Conservation (phyloP, 257 asterid species). For the Solanum paucissectum region DNA sequence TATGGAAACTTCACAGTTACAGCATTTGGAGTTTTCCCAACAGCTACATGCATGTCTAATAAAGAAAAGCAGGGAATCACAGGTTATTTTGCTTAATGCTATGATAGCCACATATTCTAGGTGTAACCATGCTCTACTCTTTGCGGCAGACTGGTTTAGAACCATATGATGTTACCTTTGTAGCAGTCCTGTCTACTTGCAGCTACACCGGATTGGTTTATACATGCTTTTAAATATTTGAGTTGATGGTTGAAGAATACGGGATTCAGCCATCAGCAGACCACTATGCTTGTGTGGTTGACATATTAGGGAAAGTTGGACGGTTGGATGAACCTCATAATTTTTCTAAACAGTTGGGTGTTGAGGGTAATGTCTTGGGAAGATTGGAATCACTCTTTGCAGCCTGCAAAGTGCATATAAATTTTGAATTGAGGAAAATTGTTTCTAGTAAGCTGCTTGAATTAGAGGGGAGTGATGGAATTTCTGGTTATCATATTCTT, state of each 20-base stretch:
- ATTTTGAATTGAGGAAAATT: slow-evolving; percentile 64
- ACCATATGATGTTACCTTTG: slow-evolving; percentile 50
- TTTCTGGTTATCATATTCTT: slow-evolving; percentile 55
- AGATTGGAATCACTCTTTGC: too few relatives aligned
- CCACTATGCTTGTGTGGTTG: too few relatives aligned
- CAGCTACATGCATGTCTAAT: too few relatives aligned
- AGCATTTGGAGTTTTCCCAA: too few relatives aligned
- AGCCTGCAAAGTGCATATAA: slow-evolving; percentile 18
- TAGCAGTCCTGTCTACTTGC: slow-evolving; percentile 80
- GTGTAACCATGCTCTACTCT: not conserved
- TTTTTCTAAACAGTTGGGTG: slow-evolving; percentile 42
- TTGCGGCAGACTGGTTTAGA: slow-evolving; percentile 31
- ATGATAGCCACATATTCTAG: too few relatives aligned
- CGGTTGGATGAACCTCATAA: slow-evolving; percentile 45
- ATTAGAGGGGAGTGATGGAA: slow-evolving; percentile 34
- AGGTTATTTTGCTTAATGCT: too few relatives aligned
- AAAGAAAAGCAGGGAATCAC: too few relatives aligned
- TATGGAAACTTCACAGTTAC: too few relatives aligned
- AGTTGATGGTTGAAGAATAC: slow-evolving; percentile 43
- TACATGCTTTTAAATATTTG: slow-evolving; percentile 63
- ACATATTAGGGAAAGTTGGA: too few relatives aligned
- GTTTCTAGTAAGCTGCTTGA: slow-evolving; percentile 58
- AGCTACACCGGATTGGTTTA: slow-evolving; percentile 50
- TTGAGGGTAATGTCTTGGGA: too few relatives aligned
- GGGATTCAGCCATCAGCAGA: slow-evolving; percentile 8